Evolutionary conservation across 2,329 filamentous ascomycete genomes (phyloP).

Genomic region (Arthrinium puccinioides): DNA sequence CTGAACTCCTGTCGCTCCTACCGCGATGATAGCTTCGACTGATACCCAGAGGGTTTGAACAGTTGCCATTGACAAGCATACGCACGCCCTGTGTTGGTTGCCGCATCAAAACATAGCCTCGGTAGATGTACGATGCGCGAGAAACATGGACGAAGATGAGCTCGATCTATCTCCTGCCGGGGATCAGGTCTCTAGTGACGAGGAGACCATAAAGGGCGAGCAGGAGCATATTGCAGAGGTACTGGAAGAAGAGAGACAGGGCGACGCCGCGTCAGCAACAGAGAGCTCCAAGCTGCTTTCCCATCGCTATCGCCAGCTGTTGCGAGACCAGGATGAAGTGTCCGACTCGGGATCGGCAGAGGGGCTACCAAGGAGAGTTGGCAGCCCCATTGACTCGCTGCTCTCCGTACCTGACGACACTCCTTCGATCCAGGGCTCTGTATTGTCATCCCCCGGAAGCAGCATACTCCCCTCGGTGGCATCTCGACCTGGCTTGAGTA

Average conservation of each 20-base stretch:
- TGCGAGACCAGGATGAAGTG: conserved; percentile 34
- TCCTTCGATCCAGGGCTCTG: conserved; percentile 64
- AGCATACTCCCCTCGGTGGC: conserved; percentile 64
- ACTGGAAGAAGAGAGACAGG: conserved; percentile 25
- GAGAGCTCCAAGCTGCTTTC: conserved; percentile 26
- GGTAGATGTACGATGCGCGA: conserved; percentile 35
- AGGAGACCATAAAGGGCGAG: conserved; percentile 31
- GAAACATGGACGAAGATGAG: conserved; percentile 27
- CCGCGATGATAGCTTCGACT: no score
- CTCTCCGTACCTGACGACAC: conserved; percentile 76
- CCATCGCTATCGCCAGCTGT: conserved; percentile 37
- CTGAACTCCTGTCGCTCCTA: no score
- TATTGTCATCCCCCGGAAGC: conserved; percentile 62
- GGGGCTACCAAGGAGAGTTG: conserved; percentile 44
- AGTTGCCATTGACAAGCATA: no score
- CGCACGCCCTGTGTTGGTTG: no score
- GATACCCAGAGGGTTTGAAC: no score
- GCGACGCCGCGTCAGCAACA: conserved; percentile 14
- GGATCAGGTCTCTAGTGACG: conserved; percentile 33
- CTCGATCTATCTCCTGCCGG: conserved; percentile 35
- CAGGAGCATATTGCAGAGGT: conserved; percentile 27
- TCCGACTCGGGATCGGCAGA: conserved; percentile 50
- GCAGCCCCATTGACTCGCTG: conserved; percentile 62
- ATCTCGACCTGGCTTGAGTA: conserved; percentile 57
- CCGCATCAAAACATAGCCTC: no score